Conservation (phyloP, 2,329 filamentous ascomycete species). For the Orbilia quercus region DNA sequence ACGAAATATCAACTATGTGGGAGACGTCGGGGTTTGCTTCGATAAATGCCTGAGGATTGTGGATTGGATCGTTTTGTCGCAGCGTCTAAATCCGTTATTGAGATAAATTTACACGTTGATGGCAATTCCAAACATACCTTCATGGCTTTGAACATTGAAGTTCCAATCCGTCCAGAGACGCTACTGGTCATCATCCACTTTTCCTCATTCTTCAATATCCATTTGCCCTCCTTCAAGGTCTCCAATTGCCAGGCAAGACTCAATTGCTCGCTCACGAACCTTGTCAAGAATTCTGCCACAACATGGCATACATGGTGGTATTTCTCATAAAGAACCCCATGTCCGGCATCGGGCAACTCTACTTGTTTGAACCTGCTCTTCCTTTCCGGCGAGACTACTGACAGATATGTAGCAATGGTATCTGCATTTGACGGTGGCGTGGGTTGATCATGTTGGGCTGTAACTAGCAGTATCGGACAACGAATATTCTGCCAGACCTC, state of each 20-base stretch:
- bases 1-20: slow-evolving; percentile 84
- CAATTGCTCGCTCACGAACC: slow-evolving; percentile 79
- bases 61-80: slow-evolving; percentile 82
- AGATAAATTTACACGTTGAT: not conserved
- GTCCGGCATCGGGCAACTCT: slow-evolving; percentile 63
- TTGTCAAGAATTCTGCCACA: slow-evolving; percentile 82
- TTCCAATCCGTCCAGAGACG: slow-evolving; percentile 80
- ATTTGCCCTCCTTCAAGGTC: slow-evolving; percentile 89
- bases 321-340: slow-evolving; percentile 85
- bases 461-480: slow-evolving; percentile 81
- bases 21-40: slow-evolving; percentile 71
- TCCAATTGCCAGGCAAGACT: slow-evolving; percentile 91
- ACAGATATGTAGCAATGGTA: slow-evolving; percentile 69
- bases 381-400: slow-evolving; percentile 22
- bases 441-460: slow-evolving; percentile 79
- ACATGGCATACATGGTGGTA: slow-evolving; percentile 71
- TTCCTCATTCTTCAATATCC: slow-evolving; percentile 94
- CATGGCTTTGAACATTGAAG: slow-evolving; percentile 64
- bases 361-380: slow-evolving; percentile 59
- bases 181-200: slow-evolving; percentile 87
- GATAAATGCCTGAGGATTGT: slow-evolving; percentile 80
- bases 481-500: slow-evolving; percentile 77
- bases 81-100: slow-evolving; percentile 75
- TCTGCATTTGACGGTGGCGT: slow-evolving; percentile 78
- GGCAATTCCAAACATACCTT: slow-evolving; percentile 23